Evolutionary conservation across 2,329 filamentous ascomycete species (phyloP), one percentile per base, ranked within the genome.

Genomic region (Magnaporthiopsis rhizophila): DNA sequence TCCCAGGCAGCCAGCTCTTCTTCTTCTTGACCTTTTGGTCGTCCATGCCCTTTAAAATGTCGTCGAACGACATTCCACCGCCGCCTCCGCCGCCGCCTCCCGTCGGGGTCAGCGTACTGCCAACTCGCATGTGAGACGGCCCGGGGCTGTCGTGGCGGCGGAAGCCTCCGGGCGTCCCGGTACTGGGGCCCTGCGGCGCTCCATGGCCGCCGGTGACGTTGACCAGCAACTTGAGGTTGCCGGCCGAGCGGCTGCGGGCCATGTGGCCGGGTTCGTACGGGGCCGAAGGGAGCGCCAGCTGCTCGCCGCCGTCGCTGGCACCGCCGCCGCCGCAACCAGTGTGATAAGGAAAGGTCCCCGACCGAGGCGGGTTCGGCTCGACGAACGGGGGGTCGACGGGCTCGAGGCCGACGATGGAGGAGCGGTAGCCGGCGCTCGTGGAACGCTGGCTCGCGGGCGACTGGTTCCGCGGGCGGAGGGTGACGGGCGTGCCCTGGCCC

Each of bases 41-140:
- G 62, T 74, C 72, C 69, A 77, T 75, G 64, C 70, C 72, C 68
- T 74, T 72, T 62, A 77, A 68, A 26, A 77, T 77, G 64, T 74
- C 72, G 59, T 77, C 75, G 67, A 77, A 77, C 32, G 75, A 74
- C 67, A 71, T 73, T 1, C 68, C 70, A 1, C 62, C 64, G n/a
- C 58, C 64, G 30, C 32, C 32, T 7, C 32, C 32, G 34, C 59
- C 61, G 21, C 38, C 15, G 28, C 53, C 13, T n/a, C 26, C 57
- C n/a, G 34, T 18, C 32, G 34, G 32, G 38, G 28, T 24, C 21
- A 61, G 58, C 53, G 4, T 67, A 62, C 65, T 69, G 59, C 60
- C 64, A 9, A 64, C n/a, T 8, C 64, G 64, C 60, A 45, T 32
- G 11, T 53, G 13, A 11, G 45, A 53, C 1, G 50, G 3, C 11